Conservation (phyloP, 306 rosid species). For the Quillaja saponaria region DNA sequence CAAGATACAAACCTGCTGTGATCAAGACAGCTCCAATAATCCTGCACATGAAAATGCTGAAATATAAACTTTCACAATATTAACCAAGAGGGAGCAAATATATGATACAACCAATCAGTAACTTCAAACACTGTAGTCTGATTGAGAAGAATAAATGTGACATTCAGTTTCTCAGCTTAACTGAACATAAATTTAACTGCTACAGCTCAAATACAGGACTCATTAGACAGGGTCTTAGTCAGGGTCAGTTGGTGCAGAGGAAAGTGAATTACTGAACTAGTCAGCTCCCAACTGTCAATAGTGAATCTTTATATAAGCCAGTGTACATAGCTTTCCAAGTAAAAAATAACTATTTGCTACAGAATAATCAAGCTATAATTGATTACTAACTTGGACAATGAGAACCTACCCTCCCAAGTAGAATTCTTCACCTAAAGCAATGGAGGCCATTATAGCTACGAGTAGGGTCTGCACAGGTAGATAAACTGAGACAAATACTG, state of each 20-base stretch:
- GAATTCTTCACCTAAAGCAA: conserved; percentile 60
- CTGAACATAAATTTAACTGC: too few species aligned
- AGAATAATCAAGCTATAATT: not conserved
- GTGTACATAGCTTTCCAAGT: not conserved
- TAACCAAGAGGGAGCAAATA: too few species aligned
- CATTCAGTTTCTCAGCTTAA: not conserved
- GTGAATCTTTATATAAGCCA: too few species aligned
- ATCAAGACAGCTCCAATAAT: conserved; percentile 53
- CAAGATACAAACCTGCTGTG: conserved; percentile 50
- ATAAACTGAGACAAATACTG: conserved; percentile 62
- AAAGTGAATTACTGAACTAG: too few species aligned
- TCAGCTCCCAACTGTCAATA: not conserved
- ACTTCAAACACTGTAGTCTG: too few species aligned
- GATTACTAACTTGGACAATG: conserved; percentile 16
- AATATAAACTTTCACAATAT: conserved; percentile 5
- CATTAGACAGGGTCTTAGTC: too few species aligned
- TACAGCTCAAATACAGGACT: too few species aligned
- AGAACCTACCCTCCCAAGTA: conserved; percentile 65
- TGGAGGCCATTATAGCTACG: conserved; percentile 54
- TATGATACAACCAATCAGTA: too few species aligned
- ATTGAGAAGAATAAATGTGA: not conserved
- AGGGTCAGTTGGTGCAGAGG: too few species aligned
- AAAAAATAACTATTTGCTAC: not conserved
- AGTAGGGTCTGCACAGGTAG: conserved; percentile 61
- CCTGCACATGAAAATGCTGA: conserved; percentile 45